Evolutionary conservation across 2,329 filamentous ascomycete genomes (phyloP).

Genomic region (Zasmidium cellare): DNA sequence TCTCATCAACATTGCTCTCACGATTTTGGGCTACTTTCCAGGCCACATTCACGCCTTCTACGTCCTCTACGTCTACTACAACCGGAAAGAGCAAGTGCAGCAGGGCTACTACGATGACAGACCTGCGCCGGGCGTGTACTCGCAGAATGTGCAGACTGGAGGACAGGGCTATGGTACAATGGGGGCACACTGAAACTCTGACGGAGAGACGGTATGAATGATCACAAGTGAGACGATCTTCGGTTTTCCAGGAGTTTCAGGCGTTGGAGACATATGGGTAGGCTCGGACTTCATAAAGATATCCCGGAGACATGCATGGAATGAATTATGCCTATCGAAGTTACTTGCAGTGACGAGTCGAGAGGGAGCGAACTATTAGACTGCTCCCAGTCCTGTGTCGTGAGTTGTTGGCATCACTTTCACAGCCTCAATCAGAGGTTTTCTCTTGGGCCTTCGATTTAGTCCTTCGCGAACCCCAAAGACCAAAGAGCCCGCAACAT

Average conservation of each 20-base stretch:
- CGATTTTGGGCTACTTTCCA: conserved; percentile 62
- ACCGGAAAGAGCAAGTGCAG: conserved; percentile 64
- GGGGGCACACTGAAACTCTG: conserved; percentile 6
- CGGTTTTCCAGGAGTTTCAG: background rate
- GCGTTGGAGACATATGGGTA: background rate
- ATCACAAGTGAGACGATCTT: background rate
- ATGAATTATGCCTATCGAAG: no score
- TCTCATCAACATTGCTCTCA: conserved; percentile 49
- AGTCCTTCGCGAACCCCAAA: no score
- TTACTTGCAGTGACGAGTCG: no score
- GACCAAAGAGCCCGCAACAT: no score
- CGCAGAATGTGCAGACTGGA: conserved; percentile 70
- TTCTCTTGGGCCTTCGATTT: no score
- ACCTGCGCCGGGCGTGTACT: conserved; percentile 70
- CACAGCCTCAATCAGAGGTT: no score
- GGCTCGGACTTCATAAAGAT: no score
- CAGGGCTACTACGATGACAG: conserved; percentile 56
- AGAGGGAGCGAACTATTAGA: no score
- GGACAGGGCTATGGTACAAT: conserved; percentile 43
- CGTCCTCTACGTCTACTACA: conserved; percentile 79
- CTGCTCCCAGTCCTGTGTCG: no score
- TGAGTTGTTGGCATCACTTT: no score
- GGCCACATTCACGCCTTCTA: conserved; percentile 75
- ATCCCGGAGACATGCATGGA: background rate
- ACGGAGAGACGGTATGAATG: background rate